These are phyloP conservation scores for Rhodomyrtus tomentosa DNA, from an alignment of 345 rosid species.

Conservation along the genomic window DNA sequence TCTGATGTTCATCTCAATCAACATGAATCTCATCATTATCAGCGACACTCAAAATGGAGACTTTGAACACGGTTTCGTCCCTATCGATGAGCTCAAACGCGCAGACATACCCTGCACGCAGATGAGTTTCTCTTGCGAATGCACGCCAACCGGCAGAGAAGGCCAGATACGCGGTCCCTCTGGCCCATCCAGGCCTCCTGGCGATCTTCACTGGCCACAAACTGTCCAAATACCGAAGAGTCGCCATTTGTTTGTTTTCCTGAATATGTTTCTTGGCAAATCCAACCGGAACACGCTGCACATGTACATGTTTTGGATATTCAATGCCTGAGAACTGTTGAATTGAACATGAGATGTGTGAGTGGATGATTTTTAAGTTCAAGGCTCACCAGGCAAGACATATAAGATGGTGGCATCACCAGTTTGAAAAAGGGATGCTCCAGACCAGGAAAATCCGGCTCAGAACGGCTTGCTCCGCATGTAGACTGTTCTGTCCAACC, in stretches of 20 bases:
- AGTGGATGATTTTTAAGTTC: neutral
- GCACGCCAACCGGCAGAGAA: neutral
- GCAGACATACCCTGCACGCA: neutral
- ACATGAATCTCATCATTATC: neutral
- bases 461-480: rapidly evolving
- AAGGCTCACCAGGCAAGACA: neutral
- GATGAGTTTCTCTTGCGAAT: neutral
- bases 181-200: neutral
- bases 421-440: neutral
- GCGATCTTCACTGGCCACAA: neutral
- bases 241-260: neutral
- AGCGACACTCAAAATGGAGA: neutral
- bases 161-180: neutral
- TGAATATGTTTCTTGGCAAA: neutral
- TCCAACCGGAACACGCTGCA: neutral
- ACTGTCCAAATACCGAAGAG: neutral
- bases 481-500: neutral
- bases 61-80: neutral
- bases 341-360: neutral
- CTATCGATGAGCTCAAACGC: neutral
- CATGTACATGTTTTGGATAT: neutral
- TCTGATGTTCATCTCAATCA: neutral
- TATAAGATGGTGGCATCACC: neutral
- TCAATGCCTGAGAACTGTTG: neutral
- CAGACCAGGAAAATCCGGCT: neutral